Percentiles rank a stretch among this genome's conserved stretches.
phyloP scores from a whole-genome alignment of 176 grass and related monocot genomes.

The Raddia guianensis region DNA sequence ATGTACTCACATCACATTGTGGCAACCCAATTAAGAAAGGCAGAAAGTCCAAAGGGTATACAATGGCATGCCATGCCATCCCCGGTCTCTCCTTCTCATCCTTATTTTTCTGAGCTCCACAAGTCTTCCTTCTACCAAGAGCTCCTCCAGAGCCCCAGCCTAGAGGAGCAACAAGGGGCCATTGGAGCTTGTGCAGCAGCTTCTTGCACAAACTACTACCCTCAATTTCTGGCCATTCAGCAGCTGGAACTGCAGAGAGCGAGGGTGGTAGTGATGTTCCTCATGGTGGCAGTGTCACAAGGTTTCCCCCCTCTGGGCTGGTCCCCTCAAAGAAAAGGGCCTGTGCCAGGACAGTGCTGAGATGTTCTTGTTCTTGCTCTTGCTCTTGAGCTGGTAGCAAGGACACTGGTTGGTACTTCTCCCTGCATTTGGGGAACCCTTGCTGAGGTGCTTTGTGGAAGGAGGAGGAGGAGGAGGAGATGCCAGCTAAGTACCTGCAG shows the following conservation, averaged over 20 bases:
- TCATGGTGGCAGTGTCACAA: conserved; percentile 37
- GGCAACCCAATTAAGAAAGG: conserved; percentile 35
- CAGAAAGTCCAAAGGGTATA: background rate
- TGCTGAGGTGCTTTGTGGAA: conserved; percentile 19
- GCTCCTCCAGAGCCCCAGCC: background rate
- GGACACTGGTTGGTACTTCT: background rate
- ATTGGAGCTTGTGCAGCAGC: background rate
- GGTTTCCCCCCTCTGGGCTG: conserved; percentile 7
- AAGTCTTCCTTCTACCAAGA: background rate
- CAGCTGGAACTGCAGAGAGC: conserved; percentile 12
- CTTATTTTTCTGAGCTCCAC: background rate
- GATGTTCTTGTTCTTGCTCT: background rate
- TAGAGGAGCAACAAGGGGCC: background rate
- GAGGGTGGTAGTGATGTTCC: conserved; percentile 22
- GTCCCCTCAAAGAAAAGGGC: conserved; percentile 11
- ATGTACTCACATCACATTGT: conserved; percentile 22
- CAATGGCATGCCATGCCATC: conserved; percentile 8
- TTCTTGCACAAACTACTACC: conserved; percentile 15
- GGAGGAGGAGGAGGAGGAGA: conserved; percentile 17
- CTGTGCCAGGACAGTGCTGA: background rate
- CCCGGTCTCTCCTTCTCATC: conserved; percentile 2
- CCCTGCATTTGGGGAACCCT: conserved; percentile 44
- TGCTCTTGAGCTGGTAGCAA: conserved; percentile 28
- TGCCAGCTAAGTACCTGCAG: conserved; percentile 84
- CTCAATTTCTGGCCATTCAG: conserved; percentile 19